A percentile compares a stretch with the other conserved stretches of the same genome.
Conservation (phyloP, 805 yeast species). For the Nakazawaea sp. region DNA sequence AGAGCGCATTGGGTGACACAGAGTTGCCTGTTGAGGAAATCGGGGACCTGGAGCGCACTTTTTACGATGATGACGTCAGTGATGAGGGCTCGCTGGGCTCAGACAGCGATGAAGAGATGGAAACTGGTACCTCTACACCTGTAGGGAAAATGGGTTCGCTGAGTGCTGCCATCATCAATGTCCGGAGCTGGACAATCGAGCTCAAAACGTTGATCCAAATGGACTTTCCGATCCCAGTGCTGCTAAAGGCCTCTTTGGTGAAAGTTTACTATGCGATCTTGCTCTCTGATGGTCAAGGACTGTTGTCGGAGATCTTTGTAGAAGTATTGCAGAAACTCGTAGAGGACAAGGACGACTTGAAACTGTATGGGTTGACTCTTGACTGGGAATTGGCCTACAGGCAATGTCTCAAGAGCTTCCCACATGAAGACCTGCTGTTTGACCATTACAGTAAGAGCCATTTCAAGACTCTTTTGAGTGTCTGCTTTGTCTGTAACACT, state of each 20-base stretch:
- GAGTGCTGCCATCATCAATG: slow-evolving; percentile 67
- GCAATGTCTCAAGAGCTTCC: slow-evolving; percentile 29
- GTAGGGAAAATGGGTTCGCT: slow-evolving; percentile 58
- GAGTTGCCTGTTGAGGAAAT: slow-evolving; percentile 23
- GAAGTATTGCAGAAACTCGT: slow-evolving; percentile 55
- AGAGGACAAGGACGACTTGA: slow-evolving; percentile 29
- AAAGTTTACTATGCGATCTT: slow-evolving; percentile 66
- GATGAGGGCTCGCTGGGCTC: slow-evolving; percentile 24
- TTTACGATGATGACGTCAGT: slow-evolving; percentile 4
- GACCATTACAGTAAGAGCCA: slow-evolving; percentile 43
- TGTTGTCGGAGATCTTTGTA: slow-evolving; percentile 53
- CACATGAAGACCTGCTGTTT: slow-evolving; percentile 41
- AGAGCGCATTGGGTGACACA: slow-evolving; percentile 21
- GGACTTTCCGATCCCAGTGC: slow-evolving; percentile 74
- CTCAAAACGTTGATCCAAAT: slow-evolving; percentile 68
- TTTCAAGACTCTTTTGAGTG: slow-evolving; percentile 37
- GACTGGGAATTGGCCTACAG: slow-evolving; percentile 44
- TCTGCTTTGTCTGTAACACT: slow-evolving; percentile 47
- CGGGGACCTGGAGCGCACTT: slow-evolving; percentile 24
- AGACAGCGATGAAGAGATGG: slow-evolving; percentile 27
- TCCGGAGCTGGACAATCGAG: slow-evolving; percentile 85
- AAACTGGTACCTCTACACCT: slow-evolving; percentile 31
- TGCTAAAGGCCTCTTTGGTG: slow-evolving; percentile 53
- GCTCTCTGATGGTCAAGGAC: slow-evolving; percentile 63
- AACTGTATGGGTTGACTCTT: slow-evolving; percentile 32